Evolutionary conservation across 2,329 filamentous ascomycete genomes (phyloP), one percentile per base, ranked within the genome.

Genomic region (Lizonia empirigonia): DNA sequence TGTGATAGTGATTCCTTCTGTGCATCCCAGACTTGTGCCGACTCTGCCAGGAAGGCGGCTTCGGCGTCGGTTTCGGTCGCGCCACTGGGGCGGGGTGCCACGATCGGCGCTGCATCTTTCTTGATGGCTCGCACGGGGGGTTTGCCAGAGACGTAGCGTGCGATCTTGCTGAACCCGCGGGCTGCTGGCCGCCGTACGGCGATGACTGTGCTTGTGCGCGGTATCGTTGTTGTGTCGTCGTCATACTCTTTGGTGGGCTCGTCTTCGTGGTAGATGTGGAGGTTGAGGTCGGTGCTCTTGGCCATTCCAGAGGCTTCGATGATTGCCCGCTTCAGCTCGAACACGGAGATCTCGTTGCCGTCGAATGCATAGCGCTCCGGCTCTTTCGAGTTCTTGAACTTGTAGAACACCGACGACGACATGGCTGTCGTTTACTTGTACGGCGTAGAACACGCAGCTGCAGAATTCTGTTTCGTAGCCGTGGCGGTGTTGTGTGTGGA

Each of bases 381-480:
- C 72, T 97, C 94, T 79, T 91, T 97, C 73, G 95, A 91, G 65
- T 93, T 97, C 79, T 97, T 97, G 87, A 99, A 99, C 79, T 96
- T 96, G 89, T 97, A 99, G 78, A 97, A 97, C 71, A 99, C 94
- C 62, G 92, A 97, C 50, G 94, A 96, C 73, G 91, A 85, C 92
- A 97, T 97, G 53, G 19, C 45, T 45, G 36, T 26, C 41, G 30
- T 13, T 13, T 19, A 5, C 16, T 12, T 24, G 2, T 15, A 13
- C 2, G 22, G 20, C 18, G 26, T 13, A 12, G 16, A 7, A 10
- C 9, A 56, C 53, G 61, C 24, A 35, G 33, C 42, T 48, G 53
- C 44, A 39, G 32, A 36, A 53, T 33, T 39, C 34, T 46, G 13
- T 36, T 30, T 15, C 10, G 32, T 27, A 7, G 22, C 29, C n/a